A percentile compares a stretch with the other conserved stretches of the same genome.
Conservation (phyloP, 2,329 filamentous ascomycete species). For the Tolypocladium endophyticum region DNA sequence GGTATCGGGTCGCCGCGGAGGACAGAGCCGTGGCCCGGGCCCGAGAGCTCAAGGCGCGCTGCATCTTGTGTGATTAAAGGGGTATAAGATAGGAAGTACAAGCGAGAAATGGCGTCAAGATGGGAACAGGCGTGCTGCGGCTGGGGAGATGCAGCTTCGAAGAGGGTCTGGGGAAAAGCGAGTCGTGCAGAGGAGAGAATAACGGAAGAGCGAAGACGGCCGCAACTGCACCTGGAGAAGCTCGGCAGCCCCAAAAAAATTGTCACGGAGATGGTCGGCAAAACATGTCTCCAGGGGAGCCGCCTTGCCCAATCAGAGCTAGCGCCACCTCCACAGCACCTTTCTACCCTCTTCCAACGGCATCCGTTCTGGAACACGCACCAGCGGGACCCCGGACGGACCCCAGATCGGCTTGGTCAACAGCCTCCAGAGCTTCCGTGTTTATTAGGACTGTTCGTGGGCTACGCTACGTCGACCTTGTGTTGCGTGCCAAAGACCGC, state of each 20-base stretch:
- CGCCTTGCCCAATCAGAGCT: constrained; percentile 19
- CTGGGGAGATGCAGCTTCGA: constrained; percentile 4
- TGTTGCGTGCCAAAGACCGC: too few species aligned
- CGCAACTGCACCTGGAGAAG: constrained; percentile 8
- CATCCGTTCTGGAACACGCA: constrained; percentile 9
- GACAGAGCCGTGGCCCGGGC: constrained; percentile 72
- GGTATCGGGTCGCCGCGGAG: constrained; percentile 54
- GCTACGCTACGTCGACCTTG: too few species aligned
- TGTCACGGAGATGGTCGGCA: constrained; percentile 27
- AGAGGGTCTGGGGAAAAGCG: constrained; percentile 1
- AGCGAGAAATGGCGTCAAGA: constrained; percentile 3
- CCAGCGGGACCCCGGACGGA: background rate
- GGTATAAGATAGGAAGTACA: constrained; percentile 13
- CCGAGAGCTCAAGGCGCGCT: constrained; percentile 81
- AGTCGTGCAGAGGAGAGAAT: background rate
- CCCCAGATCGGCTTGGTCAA: background rate
- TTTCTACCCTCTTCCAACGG: constrained; percentile 28
- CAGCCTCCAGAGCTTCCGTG: too few species aligned
- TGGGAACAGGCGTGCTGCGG: background rate
- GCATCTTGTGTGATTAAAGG: constrained; percentile 57
- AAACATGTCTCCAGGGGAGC: constrained; percentile 21
- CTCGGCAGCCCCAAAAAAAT: constrained; percentile 26
- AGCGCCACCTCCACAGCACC: constrained; percentile 13
- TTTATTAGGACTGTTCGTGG: too few species aligned
- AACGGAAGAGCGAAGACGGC: constrained; percentile 6